Base-by-base conservation (phyloP, 2,329 filamentous ascomycete genomes). In the Graphium sp. region DNA sequence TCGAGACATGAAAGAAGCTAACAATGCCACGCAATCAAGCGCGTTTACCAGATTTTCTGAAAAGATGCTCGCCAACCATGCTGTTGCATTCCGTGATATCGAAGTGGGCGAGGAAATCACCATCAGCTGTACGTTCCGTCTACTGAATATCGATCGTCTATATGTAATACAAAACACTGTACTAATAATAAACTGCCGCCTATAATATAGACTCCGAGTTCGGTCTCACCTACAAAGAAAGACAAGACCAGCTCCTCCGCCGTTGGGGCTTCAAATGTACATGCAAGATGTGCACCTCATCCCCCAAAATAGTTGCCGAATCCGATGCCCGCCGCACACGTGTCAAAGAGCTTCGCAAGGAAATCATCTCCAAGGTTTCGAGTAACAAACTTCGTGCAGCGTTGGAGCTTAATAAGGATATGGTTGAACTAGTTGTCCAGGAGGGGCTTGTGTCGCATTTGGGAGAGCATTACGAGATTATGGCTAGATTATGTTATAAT, bases 241-340 rank as follows among this genome's bases (percentile, higher is more conserved):
- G 45, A 19, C 44, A 41, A 23, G 28, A 21, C 5, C 30, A 33
- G 8, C 35, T 48, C 10, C 29, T 16, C 21, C 7, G 26, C 23
- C 41, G 41, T 5, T 48, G 43, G 43, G 43, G 43, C 11, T 48
- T 48, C 24, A 40, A 36, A 19, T 48, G 45, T 31, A 39, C 35
- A 19, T 48, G 45, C 26, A 36, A 32, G 14, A 37, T 47, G 9
- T 48, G 45, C 32, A 37, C 34, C 9, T 40, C 40, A 15, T 37
- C 42, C 2, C 38, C 39, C 19, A 35, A 35, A 2, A 41, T 39
- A 9, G 26, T 41, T 15, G 56, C 39, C 7, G 41, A 36, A 2
- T 47, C 45, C 9, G 45, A 48, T 28, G 41, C 37, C 29, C 41
- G 44, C 7, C 38, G 42, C n/a, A 24, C 27, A 17, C 40, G 42